A percentile compares a stretch with the other conserved stretches of the same genome.
Evolutionary conservation across 768 basidiomycete species (phyloP).

Genomic region (Mycena crocata): DNA sequence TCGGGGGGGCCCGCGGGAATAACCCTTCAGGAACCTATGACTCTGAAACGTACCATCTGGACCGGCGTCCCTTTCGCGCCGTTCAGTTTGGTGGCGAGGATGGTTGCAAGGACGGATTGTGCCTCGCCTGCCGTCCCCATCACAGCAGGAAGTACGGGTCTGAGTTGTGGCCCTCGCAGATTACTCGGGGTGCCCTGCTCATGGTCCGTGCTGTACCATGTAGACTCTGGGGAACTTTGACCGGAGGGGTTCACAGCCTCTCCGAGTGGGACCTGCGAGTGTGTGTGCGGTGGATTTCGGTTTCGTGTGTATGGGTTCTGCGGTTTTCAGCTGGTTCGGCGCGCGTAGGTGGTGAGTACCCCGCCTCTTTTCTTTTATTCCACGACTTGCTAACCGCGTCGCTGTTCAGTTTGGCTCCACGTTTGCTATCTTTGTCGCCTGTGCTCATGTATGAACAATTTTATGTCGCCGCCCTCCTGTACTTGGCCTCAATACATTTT

Average conservation of each 20-base stretch:
- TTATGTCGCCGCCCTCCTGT: too few relatives aligned
- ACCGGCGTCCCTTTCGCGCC: constrained; percentile 11
- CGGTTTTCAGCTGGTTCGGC: neutral
- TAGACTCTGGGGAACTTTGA: neutral
- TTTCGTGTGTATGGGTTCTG: constrained; percentile 8
- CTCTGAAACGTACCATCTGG: constrained; percentile 12
- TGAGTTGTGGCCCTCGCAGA: neutral
- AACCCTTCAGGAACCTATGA: constrained; percentile 1
- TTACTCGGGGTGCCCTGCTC: neutral
- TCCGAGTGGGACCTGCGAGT: constrained; percentile 7
- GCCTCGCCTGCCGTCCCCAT: neutral
- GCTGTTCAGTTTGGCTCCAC: constrained; percentile 4
- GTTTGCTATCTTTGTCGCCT: neutral
- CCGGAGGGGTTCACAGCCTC: too few relatives aligned
- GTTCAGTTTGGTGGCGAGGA: constrained; percentile 13
- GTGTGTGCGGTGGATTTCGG: neutral
- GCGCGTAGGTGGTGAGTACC: neutral
- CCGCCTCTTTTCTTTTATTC: neutral
- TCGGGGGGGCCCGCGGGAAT: neutral
- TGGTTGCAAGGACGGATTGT: constrained; percentile 9
- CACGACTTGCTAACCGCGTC: constrained; percentile 11
- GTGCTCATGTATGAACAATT: neutral
- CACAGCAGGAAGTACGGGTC: neutral
- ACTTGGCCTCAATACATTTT: too few relatives aligned
- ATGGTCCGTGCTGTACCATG: neutral